Evolutionary conservation across 2,329 filamentous ascomycete species (phyloP).

Genomic region (Canariomyces notabilis): DNA sequence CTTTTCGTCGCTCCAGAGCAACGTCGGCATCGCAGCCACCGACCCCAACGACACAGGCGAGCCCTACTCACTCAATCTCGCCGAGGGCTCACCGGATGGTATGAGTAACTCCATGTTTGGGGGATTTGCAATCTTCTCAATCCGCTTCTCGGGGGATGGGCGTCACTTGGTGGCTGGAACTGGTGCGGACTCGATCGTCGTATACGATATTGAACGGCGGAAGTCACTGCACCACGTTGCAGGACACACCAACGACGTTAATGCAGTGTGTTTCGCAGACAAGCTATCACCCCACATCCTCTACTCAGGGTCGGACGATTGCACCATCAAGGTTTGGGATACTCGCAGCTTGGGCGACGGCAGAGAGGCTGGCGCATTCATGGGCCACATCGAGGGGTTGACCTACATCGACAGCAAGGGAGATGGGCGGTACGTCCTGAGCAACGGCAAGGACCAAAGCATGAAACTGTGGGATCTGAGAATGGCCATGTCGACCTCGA

Average conservation of each 20-base stretch:
- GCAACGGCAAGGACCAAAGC: constrained; percentile 92
- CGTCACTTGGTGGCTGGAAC: constrained; percentile 88
- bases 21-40: constrained; percentile 81
- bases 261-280: constrained; percentile 94
- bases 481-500: constrained; percentile 74
- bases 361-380: constrained; percentile 61
- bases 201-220: constrained; percentile 86
- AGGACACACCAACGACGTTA: constrained; percentile 85
- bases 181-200: constrained; percentile 70
- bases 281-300: constrained; percentile 84
- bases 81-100: constrained; percentile 36
- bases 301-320: constrained; percentile 93
- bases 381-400: constrained; percentile 61
- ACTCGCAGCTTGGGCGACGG: constrained; percentile 84
- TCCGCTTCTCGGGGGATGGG: constrained; percentile 89
- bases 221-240: constrained; percentile 67
- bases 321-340: constrained; percentile 94
- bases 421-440: constrained; percentile 76
- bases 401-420: constrained; percentile 68
- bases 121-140: constrained; percentile 72
- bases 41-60: constrained; percentile 78
- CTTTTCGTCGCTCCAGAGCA: constrained; percentile 81
- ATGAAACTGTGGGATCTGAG: constrained; percentile 97
- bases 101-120: constrained; percentile 24
- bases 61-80: constrained; percentile 72